These are phyloP conservation scores for Phialemonium atrogriseum DNA, from an alignment of 2,329 filamentous ascomycete genomes.

Conservation along the genomic window DNA sequence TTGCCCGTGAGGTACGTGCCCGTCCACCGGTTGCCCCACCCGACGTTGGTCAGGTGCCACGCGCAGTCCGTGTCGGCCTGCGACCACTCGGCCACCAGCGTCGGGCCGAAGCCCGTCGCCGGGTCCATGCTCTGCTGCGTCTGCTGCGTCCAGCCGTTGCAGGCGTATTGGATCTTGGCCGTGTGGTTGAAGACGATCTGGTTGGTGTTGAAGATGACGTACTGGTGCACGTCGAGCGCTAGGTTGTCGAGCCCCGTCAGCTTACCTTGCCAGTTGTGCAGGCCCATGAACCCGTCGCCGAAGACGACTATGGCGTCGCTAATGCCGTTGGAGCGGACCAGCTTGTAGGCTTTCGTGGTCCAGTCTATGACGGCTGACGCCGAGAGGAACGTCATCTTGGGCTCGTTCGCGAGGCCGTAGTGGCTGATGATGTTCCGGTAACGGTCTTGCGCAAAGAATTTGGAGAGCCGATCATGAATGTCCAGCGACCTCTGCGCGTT, in stretches of 20 bases:
- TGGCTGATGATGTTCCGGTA: constrained; percentile 89
- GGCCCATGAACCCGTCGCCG: constrained; percentile 89
- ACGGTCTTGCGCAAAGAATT: constrained; percentile 87
- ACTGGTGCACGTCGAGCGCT: constrained; percentile 95
- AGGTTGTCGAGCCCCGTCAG: constrained; percentile 64
- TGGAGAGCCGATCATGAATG: constrained; percentile 75
- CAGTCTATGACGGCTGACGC: constrained; percentile 63
- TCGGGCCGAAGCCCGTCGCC: constrained; percentile 78
- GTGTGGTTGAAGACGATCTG: constrained; percentile 77
- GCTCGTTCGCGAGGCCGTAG: constrained; percentile 93
- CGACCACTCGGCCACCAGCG: constrained; percentile 92
- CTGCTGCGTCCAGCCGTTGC: constrained; percentile 78
- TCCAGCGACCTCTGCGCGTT: constrained; percentile 80
- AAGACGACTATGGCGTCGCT: constrained; percentile 64
- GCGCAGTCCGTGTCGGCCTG: constrained; percentile 97
- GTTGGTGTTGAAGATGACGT: constrained; percentile 92
- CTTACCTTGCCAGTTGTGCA: constrained; percentile 82
- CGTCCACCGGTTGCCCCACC: constrained; percentile 82
- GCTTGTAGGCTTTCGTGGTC: constrained; percentile 64
- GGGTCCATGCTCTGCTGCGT: constrained; percentile 63
- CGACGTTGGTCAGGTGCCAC: constrained; percentile 78
- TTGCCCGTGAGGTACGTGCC: constrained; percentile 71
- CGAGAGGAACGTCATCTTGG: constrained; percentile 71
- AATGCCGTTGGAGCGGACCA: constrained; percentile 71
- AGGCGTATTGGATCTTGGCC: constrained; percentile 80